These are phyloP conservation scores for Cryptosporidium muris DNA, from an alignment of 169 alveolate species.

Conservation along the genomic window DNA sequence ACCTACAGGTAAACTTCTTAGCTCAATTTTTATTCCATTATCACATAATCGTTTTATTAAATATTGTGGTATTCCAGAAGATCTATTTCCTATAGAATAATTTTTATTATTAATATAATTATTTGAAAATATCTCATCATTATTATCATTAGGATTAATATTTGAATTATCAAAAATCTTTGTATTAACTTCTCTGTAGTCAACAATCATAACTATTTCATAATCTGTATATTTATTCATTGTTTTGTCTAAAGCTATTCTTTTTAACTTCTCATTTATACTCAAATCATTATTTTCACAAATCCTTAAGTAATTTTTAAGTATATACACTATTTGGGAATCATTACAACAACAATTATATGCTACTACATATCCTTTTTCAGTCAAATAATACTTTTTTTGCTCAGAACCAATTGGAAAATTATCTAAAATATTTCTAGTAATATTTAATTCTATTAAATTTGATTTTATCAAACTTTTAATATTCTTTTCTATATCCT, in stretches of 20 bases:
- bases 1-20: slow-evolving; percentile 53
- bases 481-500: slow-evolving; percentile 32
- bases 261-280: not conserved
- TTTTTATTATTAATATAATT: not conserved
- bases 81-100: not conserved
- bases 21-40: slow-evolving; percentile 48
- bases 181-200: slow-evolving; percentile 60
- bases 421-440: not conserved
- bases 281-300: not conserved
- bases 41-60: slow-evolving; percentile 26
- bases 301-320: not conserved
- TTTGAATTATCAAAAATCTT: not conserved
- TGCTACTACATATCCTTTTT: slow-evolving; percentile 9
- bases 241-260: not conserved
- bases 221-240: slow-evolving; percentile 14
- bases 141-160: not conserved
- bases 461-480: slow-evolving; percentile 14
- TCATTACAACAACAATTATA: slow-evolving; percentile 11
- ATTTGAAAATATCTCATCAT: not conserved
- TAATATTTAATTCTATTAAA: not conserved
- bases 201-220: slow-evolving; percentile 63
- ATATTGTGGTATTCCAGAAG: slow-evolving; percentile 59
- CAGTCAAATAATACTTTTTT: slow-evolving; percentile 10
- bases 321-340: slow-evolving; percentile 3
- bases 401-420: slow-evolving; percentile 54